Conservation (phyloP, 2,329 filamentous ascomycete genomes). For the Penicillium sp. region DNA sequence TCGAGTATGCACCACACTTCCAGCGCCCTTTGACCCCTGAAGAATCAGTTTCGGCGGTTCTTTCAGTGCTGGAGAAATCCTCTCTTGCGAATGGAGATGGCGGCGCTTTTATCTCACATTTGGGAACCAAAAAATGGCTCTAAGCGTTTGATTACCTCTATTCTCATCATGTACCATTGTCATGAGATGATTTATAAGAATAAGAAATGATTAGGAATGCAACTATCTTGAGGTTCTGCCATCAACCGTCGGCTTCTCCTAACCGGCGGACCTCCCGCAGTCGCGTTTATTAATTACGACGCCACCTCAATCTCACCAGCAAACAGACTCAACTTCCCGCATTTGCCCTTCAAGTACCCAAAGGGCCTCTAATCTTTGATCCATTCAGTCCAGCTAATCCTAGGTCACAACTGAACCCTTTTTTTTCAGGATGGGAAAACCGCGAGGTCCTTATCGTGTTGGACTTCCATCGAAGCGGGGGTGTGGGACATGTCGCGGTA, state of each 20-base stretch:
- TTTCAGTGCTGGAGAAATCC: conserved; percentile 36
- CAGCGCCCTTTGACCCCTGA: conserved; percentile 37
- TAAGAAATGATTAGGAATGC: not conserved
- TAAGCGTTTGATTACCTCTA: conserved; percentile 24
- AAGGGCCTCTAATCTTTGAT: too few species aligned
- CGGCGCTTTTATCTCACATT: conserved; percentile 57
- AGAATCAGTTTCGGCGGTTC: conserved; percentile 37
- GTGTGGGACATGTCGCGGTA: conserved; percentile 12
- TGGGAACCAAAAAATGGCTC: conserved; percentile 57
- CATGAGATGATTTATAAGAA: not conserved
- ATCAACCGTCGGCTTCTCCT: not conserved
- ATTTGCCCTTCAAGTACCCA: too few species aligned
- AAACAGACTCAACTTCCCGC: not conserved
- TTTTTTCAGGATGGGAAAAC: not conserved
- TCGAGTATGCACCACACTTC: conserved; percentile 44
- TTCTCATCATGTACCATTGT: too few species aligned
- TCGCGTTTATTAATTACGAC: not conserved
- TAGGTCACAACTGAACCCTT: not conserved
- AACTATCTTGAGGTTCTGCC: not conserved
- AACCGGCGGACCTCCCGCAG: not conserved
- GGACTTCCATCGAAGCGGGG: conserved; percentile 4
- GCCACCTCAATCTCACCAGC: not conserved
- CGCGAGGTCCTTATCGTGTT: conserved; percentile 3
- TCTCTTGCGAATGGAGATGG: conserved; percentile 50
- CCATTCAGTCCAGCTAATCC: not conserved